A percentile compares a stretch with the other conserved stretches of the same genome.
phyloP scores from a whole-genome alignment of 2,329 filamentous ascomycete species.

The Cladosporium sp. region DNA sequence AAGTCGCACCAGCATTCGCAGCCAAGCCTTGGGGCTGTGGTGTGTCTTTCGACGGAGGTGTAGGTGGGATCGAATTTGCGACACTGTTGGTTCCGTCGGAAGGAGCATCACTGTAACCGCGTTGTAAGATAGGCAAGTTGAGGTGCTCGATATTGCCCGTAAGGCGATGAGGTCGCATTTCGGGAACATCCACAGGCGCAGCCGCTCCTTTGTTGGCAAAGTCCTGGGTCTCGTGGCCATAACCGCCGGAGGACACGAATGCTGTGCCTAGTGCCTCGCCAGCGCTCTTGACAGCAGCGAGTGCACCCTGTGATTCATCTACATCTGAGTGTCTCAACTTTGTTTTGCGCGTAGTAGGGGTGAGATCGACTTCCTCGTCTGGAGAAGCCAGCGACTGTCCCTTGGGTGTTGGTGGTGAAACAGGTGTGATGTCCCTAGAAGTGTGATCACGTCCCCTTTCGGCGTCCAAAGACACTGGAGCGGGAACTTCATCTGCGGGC shows the following conservation, averaged over 20 bases:
- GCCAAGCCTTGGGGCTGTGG: conserved; percentile 25
- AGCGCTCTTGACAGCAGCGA: conserved; percentile 43
- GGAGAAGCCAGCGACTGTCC: neutral
- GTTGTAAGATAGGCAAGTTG: neutral
- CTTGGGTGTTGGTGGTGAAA: conserved; percentile 2
- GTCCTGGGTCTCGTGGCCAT: conserved; percentile 30
- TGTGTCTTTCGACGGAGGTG: conserved; percentile 45
- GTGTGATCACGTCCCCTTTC: neutral
- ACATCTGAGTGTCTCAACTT: conserved; percentile 19
- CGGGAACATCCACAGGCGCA: conserved; percentile 19
- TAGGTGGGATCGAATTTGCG: conserved; percentile 33
- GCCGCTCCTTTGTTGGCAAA: conserved; percentile 27
- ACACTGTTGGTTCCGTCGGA: conserved; percentile 14
- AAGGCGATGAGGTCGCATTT: conserved; percentile 8
- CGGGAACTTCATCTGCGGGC: conserved; percentile 33
- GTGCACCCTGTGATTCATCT: conserved; percentile 15
- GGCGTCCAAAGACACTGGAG: conserved; percentile 10
- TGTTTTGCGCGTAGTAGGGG: conserved; percentile 33
- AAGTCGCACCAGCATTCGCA: conserved; percentile 17
- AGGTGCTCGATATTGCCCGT: conserved; percentile 1
- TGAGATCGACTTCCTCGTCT: conserved; percentile 27
- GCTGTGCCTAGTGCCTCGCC: conserved; percentile 47
- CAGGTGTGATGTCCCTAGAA: neutral
- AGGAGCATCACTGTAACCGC: conserved; percentile 9
- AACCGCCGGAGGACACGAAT: conserved; percentile 37